Conservation (phyloP, 208 protist genomes). For the Angomonas ambiguus region DNA sequence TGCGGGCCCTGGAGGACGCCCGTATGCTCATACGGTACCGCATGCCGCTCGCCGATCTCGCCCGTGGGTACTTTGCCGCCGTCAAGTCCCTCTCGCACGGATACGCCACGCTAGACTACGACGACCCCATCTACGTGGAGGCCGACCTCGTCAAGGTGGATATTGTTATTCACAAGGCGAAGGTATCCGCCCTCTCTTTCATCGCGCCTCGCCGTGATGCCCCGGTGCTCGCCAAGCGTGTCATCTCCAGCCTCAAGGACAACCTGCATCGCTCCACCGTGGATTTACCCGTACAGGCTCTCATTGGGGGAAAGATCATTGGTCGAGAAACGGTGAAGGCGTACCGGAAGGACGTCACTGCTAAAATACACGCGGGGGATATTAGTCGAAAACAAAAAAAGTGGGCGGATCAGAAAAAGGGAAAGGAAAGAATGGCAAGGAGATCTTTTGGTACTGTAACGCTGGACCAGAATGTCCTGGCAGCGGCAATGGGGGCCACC, state of each 20-base stretch:
- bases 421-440: slow-evolving; percentile 95
- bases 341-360: slow-evolving; percentile 93
- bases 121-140: slow-evolving; percentile 83
- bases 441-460: slow-evolving; percentile 88
- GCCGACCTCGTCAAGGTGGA: slow-evolving; percentile 91
- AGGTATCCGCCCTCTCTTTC: slow-evolving; percentile 88
- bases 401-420: slow-evolving; percentile 96
- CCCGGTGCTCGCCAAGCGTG: slow-evolving; percentile 41
- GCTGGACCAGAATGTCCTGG: slow-evolving; percentile 90
- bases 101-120: slow-evolving; percentile 95
- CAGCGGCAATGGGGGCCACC: slow-evolving; percentile 83
- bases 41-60: slow-evolving; percentile 93
- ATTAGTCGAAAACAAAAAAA: slow-evolving; percentile 96
- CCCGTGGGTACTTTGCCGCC: slow-evolving; percentile 93
- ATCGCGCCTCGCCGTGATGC: slow-evolving; percentile 83
- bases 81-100: slow-evolving; percentile 91
- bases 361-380: slow-evolving; percentile 95
- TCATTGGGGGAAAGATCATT: slow-evolving; percentile 86
- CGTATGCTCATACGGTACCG: slow-evolving; percentile 72
- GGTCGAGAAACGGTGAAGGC: slow-evolving; percentile 91
- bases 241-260: slow-evolving; percentile 83
- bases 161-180: slow-evolving; percentile 90
- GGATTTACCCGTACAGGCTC: slow-evolving; percentile 91
- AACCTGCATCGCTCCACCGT: slow-evolving; percentile 87
- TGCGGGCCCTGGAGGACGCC: slow-evolving; percentile 70